These are phyloP conservation scores for Kodamaea sagamina DNA, from an alignment of 805 yeast genomes.

Conservation along the genomic window DNA sequence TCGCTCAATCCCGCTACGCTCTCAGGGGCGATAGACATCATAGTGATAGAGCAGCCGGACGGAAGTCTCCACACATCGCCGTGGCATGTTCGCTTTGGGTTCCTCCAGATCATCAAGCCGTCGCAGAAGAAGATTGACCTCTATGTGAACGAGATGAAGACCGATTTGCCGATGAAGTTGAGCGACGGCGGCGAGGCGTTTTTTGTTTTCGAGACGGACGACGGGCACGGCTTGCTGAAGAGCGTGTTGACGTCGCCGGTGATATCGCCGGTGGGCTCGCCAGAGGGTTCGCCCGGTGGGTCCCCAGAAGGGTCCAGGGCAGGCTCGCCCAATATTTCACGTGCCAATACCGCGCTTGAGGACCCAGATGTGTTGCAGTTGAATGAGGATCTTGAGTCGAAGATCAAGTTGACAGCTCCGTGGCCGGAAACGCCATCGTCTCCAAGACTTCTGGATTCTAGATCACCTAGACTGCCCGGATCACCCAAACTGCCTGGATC, in stretches of 20 bases:
- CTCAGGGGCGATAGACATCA: slow-evolving; percentile 95
- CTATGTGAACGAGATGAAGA: slow-evolving; percentile 76
- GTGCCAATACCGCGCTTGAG: background rate
- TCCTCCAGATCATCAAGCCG: slow-evolving; percentile 88
- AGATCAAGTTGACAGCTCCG: slow-evolving; percentile 24
- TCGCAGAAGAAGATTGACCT: slow-evolving; percentile 93
- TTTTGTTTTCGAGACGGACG: slow-evolving; percentile 87
- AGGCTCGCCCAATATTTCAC: background rate
- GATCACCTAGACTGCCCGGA: slow-evolving; percentile 4
- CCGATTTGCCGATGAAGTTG: slow-evolving; percentile 90
- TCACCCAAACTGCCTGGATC: slow-evolving; percentile 23
- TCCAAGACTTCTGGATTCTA: slow-evolving; percentile 3
- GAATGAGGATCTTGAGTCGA: slow-evolving; percentile 35
- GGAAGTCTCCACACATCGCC: slow-evolving; percentile 88
- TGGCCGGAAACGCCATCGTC: slow-evolving; percentile 9
- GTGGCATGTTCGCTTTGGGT: slow-evolving; percentile 95
- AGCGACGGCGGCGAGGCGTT: slow-evolving; percentile 99
- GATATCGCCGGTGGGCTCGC: slow-evolving; percentile 65
- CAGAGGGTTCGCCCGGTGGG: slow-evolving; percentile 41
- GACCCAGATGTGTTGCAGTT: slow-evolving; percentile 42
- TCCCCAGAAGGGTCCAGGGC: slow-evolving; percentile 10
- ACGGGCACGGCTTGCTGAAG: slow-evolving; percentile 59
- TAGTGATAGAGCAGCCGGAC: slow-evolving; percentile 87
- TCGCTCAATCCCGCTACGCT: slow-evolving; percentile 95
- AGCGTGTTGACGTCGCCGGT: slow-evolving; percentile 88